phyloP scores from a whole-genome alignment of 2,329 filamentous ascomycete genomes.

The Aspergillus niger region DNA sequence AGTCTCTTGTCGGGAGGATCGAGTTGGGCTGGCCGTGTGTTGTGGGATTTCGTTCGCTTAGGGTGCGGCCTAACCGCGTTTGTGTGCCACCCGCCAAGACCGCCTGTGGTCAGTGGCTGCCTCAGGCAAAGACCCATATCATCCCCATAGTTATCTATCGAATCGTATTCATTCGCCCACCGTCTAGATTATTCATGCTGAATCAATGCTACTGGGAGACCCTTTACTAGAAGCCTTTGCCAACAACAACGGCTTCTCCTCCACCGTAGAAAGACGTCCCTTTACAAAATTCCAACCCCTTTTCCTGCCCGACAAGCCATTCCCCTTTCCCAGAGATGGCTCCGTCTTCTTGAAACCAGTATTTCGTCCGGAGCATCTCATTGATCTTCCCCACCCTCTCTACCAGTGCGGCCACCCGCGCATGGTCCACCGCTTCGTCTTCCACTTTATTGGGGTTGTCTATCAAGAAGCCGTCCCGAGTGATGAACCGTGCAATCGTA shows the following conservation, averaged over 20 bases:
- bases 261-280: constrained; percentile 87
- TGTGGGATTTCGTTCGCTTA: constrained; percentile 52
- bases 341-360: constrained; percentile 61
- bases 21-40: constrained; percentile 38
- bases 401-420: constrained; percentile 66
- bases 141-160: background rate
- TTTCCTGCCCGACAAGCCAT: constrained; percentile 87
- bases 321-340: constrained; percentile 59
- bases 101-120: background rate
- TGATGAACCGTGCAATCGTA: constrained; percentile 80
- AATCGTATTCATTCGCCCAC: background rate
- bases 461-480: constrained; percentile 57
- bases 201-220: background rate
- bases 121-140: constrained; percentile 7
- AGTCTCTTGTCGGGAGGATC: constrained; percentile 43
- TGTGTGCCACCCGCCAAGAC: constrained; percentile 23
- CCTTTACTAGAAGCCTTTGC: constrained; percentile 46
- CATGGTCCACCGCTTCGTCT: constrained; percentile 41
- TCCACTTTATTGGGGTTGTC: constrained; percentile 40
- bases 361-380: constrained; percentile 67
- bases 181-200: background rate
- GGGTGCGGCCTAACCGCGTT: constrained; percentile 34
- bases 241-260: constrained; percentile 66
- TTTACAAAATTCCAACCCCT: constrained; percentile 72
- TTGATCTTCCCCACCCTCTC: constrained; percentile 75